Evolutionary conservation across 2,329 filamentous ascomycete species (phyloP).

Genomic region (Dothiorella sarmentorum): DNA sequence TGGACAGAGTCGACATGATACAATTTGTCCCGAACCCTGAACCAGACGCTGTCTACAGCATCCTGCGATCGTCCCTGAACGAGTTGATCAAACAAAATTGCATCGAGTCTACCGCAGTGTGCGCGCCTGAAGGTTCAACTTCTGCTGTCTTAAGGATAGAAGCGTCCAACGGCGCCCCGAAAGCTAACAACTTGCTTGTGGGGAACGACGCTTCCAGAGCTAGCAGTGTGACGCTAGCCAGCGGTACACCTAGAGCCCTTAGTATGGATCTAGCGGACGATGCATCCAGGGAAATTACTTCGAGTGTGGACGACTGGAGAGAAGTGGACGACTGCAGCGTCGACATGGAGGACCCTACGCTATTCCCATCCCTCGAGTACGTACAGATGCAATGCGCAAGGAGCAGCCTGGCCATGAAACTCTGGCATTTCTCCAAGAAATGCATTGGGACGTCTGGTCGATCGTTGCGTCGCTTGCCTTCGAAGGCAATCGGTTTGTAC

Average conservation of each 20-base stretch:
- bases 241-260: neutral
- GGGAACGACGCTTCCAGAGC: neutral
- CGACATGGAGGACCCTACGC: neutral
- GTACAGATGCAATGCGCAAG: neutral
- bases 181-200: too few species aligned
- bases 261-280: too few species aligned
- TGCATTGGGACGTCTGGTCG: slow-evolving; percentile 28
- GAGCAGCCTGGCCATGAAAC: slow-evolving; percentile 27
- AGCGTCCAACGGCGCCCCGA: too few species aligned
- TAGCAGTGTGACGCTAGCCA: neutral
- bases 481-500: slow-evolving; percentile 23
- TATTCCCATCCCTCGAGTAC: slow-evolving; percentile 24
- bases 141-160: too few species aligned
- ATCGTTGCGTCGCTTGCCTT: slow-evolving; percentile 22
- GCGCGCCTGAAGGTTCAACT: neutral
- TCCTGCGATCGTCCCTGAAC: slow-evolving; percentile 48
- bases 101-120: slow-evolving; percentile 24
- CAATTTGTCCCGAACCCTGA: slow-evolving; percentile 43
- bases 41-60: slow-evolving; percentile 43
- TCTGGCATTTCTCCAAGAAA: slow-evolving; percentile 33
- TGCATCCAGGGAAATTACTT: neutral
- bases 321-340: neutral
- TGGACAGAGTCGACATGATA: slow-evolving; percentile 49
- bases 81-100: slow-evolving; percentile 41
- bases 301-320: neutral